A percentile compares a stretch with the other conserved stretches of the same genome.
These are phyloP conservation scores for Aspergillus japonicus DNA, from an alignment of 2,329 filamentous ascomycete species.

Conservation along the genomic window DNA sequence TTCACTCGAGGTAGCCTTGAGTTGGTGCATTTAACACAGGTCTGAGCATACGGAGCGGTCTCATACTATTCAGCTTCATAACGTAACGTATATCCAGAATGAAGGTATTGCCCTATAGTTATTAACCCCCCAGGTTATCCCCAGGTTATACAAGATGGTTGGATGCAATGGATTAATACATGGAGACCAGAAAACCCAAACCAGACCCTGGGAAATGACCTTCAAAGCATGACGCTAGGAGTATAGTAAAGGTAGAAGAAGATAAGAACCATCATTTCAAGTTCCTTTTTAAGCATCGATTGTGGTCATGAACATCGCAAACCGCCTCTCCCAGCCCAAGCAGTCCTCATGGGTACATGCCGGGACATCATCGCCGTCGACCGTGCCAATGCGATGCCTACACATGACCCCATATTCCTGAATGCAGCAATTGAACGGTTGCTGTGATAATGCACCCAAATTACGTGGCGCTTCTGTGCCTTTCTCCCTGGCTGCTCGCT, in stretches of 20 bases:
- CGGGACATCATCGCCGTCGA: conserved; percentile 28
- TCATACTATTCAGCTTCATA: too few species aligned
- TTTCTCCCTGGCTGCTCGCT: conserved; percentile 40
- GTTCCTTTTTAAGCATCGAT: conserved; percentile 41
- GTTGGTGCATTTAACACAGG: too few species aligned
- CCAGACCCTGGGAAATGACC: background rate
- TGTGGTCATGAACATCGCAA: conserved; percentile 64
- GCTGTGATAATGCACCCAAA: conserved; percentile 47
- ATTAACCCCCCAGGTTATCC: too few species aligned
- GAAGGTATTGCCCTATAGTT: too few species aligned
- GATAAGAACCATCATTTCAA: background rate
- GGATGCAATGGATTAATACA: background rate
- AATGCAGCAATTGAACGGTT: conserved; percentile 68
- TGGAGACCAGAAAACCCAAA: background rate
- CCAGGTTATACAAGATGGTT: too few species aligned
- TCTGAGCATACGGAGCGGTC: too few species aligned
- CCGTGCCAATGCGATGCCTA: conserved; percentile 35
- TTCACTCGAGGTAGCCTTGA: too few species aligned
- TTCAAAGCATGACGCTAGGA: background rate
- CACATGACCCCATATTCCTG: conserved; percentile 64
- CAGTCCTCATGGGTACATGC: conserved; percentile 44
- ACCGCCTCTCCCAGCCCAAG: conserved; percentile 61
- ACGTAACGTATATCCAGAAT: too few species aligned
- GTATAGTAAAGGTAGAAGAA: background rate
- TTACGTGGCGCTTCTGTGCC: conserved; percentile 14